Evolutionary conservation across 345 rosid genomes (phyloP), one percentile per base, ranked within the genome.

Genomic region (Linum lewisii): DNA sequence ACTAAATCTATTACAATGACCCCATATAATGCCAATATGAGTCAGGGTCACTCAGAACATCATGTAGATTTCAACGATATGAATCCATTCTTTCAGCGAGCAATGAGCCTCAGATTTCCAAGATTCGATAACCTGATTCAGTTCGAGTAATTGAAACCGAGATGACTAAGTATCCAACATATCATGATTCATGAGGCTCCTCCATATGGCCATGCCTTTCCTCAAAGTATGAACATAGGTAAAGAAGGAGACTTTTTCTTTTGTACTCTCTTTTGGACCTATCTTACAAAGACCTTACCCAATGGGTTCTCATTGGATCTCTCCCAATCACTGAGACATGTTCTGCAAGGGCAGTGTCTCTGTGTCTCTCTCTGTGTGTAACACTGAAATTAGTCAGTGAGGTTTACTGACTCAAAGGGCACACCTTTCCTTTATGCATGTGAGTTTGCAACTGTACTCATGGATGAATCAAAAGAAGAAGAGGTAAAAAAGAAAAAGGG

Each of bases 251-350:
- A 37, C 50, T 38, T 38, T 38, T 23, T 29, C 32, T 45, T 34
- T 56, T 23, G 18, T 47, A 53, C 18, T 50, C 4, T 25, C 4
- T 51, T 72, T 73, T 65, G 69, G 57, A 72, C 62, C 49, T 10
- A 49, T 13, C 64, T 65, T 68, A 69, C 42, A 49, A 49, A 54
- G 57, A 25, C 63, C 23, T 56, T 24, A 18, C 55, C 45, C 16
- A 38, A 38, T 10, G 6, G 45, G 45, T 26, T 38, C 11, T 8
- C 45, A 2, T 38, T 38, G 45, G 45, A 6, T 38, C 45, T 38
- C 45, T 38, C 45, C 2, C 45, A 38, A 38, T 38, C 45, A 38
- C 32, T 6, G 45, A 38, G 14, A 38, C 45, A 38, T 9, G 9
- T 2, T 15, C 10, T 9, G 45, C 45, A 38, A 38, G 45, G 11